phyloP scores from a whole-genome alignment of 2,329 filamentous ascomycete species.

The Clarireedia hainanense region DNA sequence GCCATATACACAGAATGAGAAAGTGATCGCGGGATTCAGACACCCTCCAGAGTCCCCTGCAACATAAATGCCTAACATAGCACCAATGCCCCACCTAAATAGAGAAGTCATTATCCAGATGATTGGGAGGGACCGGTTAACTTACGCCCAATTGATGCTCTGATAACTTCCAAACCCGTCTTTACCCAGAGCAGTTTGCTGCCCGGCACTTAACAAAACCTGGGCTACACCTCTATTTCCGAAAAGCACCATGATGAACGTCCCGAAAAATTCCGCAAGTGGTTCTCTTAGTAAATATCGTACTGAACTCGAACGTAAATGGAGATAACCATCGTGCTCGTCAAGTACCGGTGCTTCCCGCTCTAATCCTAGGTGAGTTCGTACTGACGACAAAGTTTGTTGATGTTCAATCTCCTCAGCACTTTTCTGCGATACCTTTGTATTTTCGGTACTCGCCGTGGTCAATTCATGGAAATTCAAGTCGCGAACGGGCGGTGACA shows the following conservation, averaged over 20 bases:
- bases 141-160: constrained; percentile 23
- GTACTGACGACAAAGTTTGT: constrained; percentile 12
- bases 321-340: constrained; percentile 21
- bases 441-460: background rate
- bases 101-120: background rate
- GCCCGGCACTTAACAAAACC: constrained; percentile 46
- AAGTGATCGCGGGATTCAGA: constrained; percentile 63
- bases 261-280: constrained; percentile 61
- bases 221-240: constrained; percentile 66
- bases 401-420: constrained; percentile 11
- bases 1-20: constrained; percentile 51
- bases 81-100: constrained; percentile 42
- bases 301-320: constrained; percentile 44
- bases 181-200: constrained; percentile 16
- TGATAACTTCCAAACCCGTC: constrained; percentile 24
- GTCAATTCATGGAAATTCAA: background rate
- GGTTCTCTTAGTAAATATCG: constrained; percentile 46
- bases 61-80: constrained; percentile 64
- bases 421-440: constrained; percentile 1
- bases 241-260: constrained; percentile 60
- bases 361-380: constrained; percentile 8
- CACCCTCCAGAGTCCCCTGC: constrained; percentile 58
- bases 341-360: constrained; percentile 18
- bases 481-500: background rate
- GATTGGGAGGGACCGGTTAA: background rate